phyloP scores from a whole-genome alignment of 73 alveolate species.

The Halteria grandinella region DNA sequence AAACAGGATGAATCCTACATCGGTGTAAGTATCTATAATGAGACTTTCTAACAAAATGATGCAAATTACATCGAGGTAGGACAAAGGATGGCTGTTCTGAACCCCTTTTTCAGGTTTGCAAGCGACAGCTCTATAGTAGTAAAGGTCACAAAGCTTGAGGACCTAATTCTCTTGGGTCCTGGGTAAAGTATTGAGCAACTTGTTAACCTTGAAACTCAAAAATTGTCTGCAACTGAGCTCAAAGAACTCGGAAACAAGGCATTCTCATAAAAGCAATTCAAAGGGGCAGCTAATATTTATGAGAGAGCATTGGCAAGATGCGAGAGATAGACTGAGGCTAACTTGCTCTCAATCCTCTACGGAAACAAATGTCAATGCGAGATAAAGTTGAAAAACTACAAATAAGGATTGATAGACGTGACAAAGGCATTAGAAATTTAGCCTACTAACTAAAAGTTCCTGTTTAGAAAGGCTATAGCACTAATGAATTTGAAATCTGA shows the following conservation, averaged over 20 bases:
- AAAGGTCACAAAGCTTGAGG: neutral
- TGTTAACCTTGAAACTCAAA: neutral
- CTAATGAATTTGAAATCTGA: neutral
- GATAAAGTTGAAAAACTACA: too few species aligned
- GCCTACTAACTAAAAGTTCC: neutral
- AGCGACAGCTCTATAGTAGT: slow-evolving; percentile 2
- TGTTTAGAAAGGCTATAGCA: neutral
- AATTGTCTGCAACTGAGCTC: neutral
- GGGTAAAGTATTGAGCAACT: neutral
- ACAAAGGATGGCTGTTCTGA: slow-evolving; percentile 18
- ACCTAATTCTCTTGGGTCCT: neutral
- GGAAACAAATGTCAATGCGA: neutral
- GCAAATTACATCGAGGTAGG: slow-evolving; percentile 8
- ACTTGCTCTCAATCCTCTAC: neutral
- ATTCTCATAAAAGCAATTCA: neutral
- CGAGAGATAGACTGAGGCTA: neutral
- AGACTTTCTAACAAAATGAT: neutral
- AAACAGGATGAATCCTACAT: neutral
- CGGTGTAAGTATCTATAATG: neutral
- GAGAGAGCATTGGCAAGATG: neutral
- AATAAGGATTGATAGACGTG: neutral
- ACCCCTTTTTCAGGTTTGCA: slow-evolving; percentile 32
- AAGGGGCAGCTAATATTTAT: neutral
- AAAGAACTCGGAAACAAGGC: slow-evolving; percentile 22
- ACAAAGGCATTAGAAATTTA: neutral